Evolutionary conservation across 257 asterid genomes (phyloP).

Genomic region (Lycium barbarum): DNA sequence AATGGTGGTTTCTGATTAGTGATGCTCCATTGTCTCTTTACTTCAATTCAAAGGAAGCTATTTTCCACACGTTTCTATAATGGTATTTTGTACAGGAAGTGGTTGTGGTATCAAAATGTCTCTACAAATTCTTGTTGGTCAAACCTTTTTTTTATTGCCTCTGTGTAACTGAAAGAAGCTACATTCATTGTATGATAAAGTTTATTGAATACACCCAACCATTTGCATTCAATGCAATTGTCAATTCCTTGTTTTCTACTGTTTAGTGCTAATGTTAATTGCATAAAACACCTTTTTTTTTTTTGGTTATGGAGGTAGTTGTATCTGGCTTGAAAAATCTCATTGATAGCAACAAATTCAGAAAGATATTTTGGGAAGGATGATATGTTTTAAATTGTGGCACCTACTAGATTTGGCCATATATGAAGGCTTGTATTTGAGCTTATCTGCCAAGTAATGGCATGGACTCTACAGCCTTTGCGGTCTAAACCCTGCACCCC

Average conservation of each 20-base stretch:
- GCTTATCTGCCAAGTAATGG: not conserved
- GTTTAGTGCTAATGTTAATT: not conserved
- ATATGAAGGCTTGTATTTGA: not conserved
- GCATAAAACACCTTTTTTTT: not conserved
- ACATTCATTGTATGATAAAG: slow-evolving; percentile 2
- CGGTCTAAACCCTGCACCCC: not conserved
- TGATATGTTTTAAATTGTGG: slow-evolving; percentile 10
- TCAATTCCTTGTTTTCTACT: slow-evolving; percentile 23
- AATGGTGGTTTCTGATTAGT: slow-evolving; percentile 41
- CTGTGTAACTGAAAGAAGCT: not conserved
- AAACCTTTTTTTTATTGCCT: not conserved
- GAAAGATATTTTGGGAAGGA: not conserved
- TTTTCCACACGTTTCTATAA: slow-evolving; percentile 30
- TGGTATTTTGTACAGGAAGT: slow-evolving; percentile 29
- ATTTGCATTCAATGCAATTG: slow-evolving; percentile 27
- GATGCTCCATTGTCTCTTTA: slow-evolving; percentile 41
- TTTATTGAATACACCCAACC: not conserved
- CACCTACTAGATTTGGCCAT: not conserved
- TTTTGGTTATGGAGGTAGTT: not conserved
- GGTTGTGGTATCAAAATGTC: slow-evolving; percentile 30
- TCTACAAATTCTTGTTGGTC: slow-evolving; percentile 27
- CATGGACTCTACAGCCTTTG: not conserved
- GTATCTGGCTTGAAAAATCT: not conserved
- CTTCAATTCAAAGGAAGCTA: slow-evolving; percentile 42
- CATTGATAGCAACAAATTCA: not conserved